A percentile compares a stretch with the other conserved stretches of the same genome.
Evolutionary conservation across 768 basidiomycete species (phyloP).

Genomic region (Tulasnella sp.): DNA sequence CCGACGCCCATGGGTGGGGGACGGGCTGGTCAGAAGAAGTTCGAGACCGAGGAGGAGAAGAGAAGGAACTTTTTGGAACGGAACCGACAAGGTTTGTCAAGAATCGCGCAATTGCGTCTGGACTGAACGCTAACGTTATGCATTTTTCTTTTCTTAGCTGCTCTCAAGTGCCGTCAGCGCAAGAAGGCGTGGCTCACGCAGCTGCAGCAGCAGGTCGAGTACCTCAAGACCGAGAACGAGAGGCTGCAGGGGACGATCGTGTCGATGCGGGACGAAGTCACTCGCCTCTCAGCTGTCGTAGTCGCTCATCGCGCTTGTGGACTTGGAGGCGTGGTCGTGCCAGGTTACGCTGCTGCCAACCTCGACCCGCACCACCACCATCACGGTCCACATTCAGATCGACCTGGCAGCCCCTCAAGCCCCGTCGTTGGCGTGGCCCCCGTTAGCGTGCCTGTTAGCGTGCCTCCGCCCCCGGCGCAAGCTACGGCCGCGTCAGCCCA

Average conservation of each 20-base stretch:
- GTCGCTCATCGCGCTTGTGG: slow-evolving; percentile 43
- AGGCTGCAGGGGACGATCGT: slow-evolving; percentile 82
- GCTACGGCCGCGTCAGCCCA: not conserved
- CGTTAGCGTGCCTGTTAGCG: slow-evolving; percentile 21
- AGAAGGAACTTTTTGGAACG: slow-evolving; percentile 93
- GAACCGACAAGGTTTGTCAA: slow-evolving; percentile 99
- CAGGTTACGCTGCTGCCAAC: slow-evolving; percentile 12
- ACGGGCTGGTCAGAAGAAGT: slow-evolving; percentile 48
- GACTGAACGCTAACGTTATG: not conserved
- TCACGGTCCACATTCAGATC: not conserved
- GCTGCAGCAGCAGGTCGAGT: slow-evolving; percentile 92
- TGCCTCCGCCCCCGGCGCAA: not conserved
- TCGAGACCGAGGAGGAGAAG: slow-evolving; percentile 98
- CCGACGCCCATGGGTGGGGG: slow-evolving; percentile 31
- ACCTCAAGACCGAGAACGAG: slow-evolving; percentile 89
- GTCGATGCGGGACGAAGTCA: slow-evolving; percentile 86
- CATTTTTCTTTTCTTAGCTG: no score
- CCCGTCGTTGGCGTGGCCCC: slow-evolving; percentile 20
- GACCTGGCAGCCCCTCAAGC: not conserved
- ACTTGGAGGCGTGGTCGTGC: slow-evolving; percentile 30
- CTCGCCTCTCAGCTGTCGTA: slow-evolving; percentile 53
- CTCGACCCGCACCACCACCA: not conserved
- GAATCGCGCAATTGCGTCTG: no score
- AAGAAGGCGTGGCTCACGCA: slow-evolving; percentile 97
- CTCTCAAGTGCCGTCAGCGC: slow-evolving; percentile 96